Conservation (phyloP, 2,329 filamentous ascomycete genomes). For the Trichoderma sp. region DNA sequence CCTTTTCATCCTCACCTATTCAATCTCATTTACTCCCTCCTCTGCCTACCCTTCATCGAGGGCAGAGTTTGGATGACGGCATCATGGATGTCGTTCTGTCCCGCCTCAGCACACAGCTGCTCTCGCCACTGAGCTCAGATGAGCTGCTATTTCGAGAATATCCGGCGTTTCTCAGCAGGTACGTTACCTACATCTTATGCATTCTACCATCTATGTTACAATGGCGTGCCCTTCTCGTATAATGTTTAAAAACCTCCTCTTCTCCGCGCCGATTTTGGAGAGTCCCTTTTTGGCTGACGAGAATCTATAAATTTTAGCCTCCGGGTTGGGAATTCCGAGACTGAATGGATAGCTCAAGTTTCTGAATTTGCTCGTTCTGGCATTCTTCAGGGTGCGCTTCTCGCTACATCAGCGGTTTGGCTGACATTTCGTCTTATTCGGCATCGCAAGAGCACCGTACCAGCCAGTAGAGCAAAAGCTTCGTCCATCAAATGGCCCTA, state of each 20-base stretch:
- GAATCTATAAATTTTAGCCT: constrained; percentile 26
- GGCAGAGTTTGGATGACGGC: constrained; percentile 6
- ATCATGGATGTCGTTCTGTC: constrained; percentile 41
- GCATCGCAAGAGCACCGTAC: constrained; percentile 36
- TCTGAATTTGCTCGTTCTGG: constrained; percentile 48
- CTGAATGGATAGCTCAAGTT: constrained; percentile 45
- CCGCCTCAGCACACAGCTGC: constrained; percentile 39
- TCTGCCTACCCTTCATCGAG: constrained; percentile 20
- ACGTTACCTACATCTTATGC: constrained; percentile 12
- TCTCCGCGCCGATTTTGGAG: background rate
- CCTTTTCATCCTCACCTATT: constrained; percentile 16
- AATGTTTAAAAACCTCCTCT: background rate
- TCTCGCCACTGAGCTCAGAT: constrained; percentile 37
- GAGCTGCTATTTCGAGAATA: constrained; percentile 30
- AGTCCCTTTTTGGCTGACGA: background rate
- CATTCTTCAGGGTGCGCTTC: constrained; percentile 44
- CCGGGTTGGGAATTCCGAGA: constrained; percentile 26
- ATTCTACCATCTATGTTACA: background rate
- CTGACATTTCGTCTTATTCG: constrained; percentile 42
- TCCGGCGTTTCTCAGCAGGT: constrained; percentile 31
- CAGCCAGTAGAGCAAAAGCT: constrained; percentile 39
- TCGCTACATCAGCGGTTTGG: constrained; percentile 45
- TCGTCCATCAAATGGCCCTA: constrained; percentile 48
- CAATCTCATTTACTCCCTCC: background rate
- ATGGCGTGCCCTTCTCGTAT: constrained; percentile 4